Base-by-base conservation (phyloP, 2,329 filamentous ascomycete species). In the Pseudocercospora ulei region DNA sequence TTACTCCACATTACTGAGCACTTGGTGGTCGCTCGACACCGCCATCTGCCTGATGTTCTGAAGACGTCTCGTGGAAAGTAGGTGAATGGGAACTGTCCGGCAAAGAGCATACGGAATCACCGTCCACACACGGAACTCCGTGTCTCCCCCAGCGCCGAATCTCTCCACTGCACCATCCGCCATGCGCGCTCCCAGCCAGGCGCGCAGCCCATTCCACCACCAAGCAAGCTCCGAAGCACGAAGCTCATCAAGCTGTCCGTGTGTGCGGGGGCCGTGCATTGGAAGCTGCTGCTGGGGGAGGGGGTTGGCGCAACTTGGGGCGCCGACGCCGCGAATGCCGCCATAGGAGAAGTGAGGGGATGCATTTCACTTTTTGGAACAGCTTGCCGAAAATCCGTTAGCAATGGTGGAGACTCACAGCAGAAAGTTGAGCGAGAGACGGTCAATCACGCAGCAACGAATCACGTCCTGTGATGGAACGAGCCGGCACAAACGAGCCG, bases 241-340 rank as follows among this genome's bases (percentile, higher is more conserved):
- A 56, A 31, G 46, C 36, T 5, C 54, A 57, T 37, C 54, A 57
- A 34, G 56, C 56, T 27, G 24, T 54, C 26, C 39, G 54, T 20
- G 54, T 52, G 52, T 57, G 56, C 39, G 54, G 53, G 7, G 54
- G 54, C 1, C 48, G 53, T 34, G 52, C 44, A 3, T 22, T 48
- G n/a, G 38, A 49, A 6, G 53, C 54, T 1, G 43, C 46, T 6
- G 47, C 53, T 41, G 53, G 35, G 31, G 54, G 53, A 33, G 31
- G 54, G 54, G 2, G 56, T 57, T 20, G 54, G 53, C 7, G 51
- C 50, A 3, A 56, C 54, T 6, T 18, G 55, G 12, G 53, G 54
- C 3, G 53, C 54, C 5, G 52, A 57, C 30, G 54, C 48, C 31
- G 54, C 54, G 2, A 55, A 57, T 34, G 51, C 48, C 18, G 50